Evolutionary conservation across 1,139 yeast genomes (phyloP), one percentile per base, ranked within the genome.

Genomic region (Taphrina betulina): DNA sequence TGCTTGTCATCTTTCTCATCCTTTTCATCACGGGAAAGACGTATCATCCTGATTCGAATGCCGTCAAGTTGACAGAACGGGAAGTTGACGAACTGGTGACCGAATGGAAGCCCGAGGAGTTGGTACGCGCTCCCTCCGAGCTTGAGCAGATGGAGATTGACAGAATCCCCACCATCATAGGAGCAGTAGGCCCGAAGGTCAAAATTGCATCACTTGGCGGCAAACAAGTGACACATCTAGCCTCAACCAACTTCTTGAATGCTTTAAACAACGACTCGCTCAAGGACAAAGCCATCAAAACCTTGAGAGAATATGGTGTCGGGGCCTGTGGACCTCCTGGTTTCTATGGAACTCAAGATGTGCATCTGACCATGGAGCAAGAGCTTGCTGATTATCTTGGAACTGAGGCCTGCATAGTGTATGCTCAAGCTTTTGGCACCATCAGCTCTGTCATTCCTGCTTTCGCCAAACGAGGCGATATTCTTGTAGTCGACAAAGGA

Each of bases 241-340:
- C 72, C 14, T 64, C 72, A 12, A 71, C 78, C 61, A 86, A 88
- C 67, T 75, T 89, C 66, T 75, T 88, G 64, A 77, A 79, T 64
- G 72, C 85, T 67, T 77, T 80, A 54, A 70, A 71, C 42, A 72
- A 78, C 63, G 70, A 71, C 16, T 68, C 62, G 16, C 74, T 89
- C 36, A 74, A 74, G 58, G 69, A 74, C n/a, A 78, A 75, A 16
- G 89, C 92, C 3, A 75, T 78, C 58, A 68, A 73, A 26, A 77
- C 81, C 28, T 82, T 92, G 60, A 74, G 75, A 45, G 75, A 76
- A 57, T 81, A 85, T 58, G 99, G 99, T 66, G 97, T 92, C 52
- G 98, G 99, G 61, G 94, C 97, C 0, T 92, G 99, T 75, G 96
- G 97, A 26, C 97, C 99, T 2, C 95, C 97, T 40, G 95, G 95